Evolutionary conservation across 176 grass and related monocot genomes (phyloP).

Genomic region (Oryza meyeriana): DNA sequence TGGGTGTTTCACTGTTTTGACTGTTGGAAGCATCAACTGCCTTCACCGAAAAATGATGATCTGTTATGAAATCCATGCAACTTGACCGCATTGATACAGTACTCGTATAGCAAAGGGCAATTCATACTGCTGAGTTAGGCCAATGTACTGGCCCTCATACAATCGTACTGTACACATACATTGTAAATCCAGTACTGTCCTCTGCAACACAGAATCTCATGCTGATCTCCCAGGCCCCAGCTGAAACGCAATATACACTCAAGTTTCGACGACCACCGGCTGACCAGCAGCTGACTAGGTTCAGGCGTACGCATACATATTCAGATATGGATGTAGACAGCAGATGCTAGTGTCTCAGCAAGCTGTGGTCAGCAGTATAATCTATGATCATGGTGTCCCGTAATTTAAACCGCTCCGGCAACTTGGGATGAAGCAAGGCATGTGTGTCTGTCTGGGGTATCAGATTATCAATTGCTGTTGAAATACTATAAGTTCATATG

Average conservation of each 20-base stretch:
- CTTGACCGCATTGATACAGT: background rate
- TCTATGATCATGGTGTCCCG: conserved; percentile 18
- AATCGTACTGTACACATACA: conserved; percentile 7
- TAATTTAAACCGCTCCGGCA: conserved; percentile 3
- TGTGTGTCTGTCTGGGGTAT: conserved; percentile 15
- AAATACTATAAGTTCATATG: background rate
- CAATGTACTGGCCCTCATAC: conserved; percentile 6
- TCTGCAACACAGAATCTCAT: conserved; percentile 5
- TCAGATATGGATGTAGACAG: conserved; percentile 8
- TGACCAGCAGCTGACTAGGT: background rate
- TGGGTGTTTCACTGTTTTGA: background rate
- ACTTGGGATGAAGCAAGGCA: conserved; percentile 13
- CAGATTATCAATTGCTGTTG: background rate
- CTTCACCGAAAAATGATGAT: background rate
- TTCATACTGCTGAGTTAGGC: background rate
- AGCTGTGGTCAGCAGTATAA: background rate
- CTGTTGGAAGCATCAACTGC: background rate
- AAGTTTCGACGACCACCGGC: background rate
- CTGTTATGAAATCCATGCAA: background rate
- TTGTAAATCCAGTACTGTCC: background rate
- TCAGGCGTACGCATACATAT: background rate
- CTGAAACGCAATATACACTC: background rate
- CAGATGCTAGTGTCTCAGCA: conserved; percentile 17
- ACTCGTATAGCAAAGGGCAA: background rate
- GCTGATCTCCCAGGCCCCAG: background rate